A percentile compares a stretch with the other conserved stretches of the same genome.
phyloP scores from a whole-genome alignment of 176 grass and related monocot species.

The Pontederia crassipes region DNA sequence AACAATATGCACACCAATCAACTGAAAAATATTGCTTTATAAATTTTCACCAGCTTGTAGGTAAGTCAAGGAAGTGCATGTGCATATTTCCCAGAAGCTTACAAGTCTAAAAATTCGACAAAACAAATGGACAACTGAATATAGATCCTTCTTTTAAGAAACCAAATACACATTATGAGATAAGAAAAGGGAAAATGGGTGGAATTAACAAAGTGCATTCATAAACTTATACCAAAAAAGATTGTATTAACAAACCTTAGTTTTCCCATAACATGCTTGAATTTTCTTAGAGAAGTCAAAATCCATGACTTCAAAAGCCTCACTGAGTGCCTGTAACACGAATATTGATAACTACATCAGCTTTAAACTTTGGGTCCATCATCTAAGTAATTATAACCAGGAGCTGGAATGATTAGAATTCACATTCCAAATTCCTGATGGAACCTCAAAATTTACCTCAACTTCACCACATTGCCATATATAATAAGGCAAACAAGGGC shows the following conservation, averaged over 20 bases:
- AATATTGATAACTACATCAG: neutral
- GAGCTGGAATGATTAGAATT: neutral
- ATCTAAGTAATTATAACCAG: neutral
- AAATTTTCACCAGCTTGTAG: too few species aligned
- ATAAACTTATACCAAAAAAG: neutral
- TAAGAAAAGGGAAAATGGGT: neutral
- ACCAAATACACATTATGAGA: neutral
- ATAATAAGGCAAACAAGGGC: conserved; percentile 66
- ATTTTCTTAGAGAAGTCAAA: conserved; percentile 67
- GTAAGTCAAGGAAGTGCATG: too few species aligned
- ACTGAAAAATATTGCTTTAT: too few species aligned
- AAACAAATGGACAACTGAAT: too few species aligned
- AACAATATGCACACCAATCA: too few species aligned
- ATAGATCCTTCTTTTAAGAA: too few species aligned
- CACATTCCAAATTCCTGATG: conserved; percentile 7
- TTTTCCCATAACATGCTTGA: conserved; percentile 61
- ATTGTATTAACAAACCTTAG: conserved; percentile 37
- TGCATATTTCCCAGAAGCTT: too few species aligned
- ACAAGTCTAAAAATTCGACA: too few species aligned
- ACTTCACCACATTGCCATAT: conserved; percentile 82
- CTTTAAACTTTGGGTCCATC: neutral
- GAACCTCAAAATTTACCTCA: conserved; percentile 33
- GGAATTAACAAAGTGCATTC: neutral
- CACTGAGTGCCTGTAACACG: conserved; percentile 47
- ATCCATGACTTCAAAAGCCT: conserved; percentile 51